Conservation (phyloP, 306 rosid genomes). For the Parietaria judaica region DNA sequence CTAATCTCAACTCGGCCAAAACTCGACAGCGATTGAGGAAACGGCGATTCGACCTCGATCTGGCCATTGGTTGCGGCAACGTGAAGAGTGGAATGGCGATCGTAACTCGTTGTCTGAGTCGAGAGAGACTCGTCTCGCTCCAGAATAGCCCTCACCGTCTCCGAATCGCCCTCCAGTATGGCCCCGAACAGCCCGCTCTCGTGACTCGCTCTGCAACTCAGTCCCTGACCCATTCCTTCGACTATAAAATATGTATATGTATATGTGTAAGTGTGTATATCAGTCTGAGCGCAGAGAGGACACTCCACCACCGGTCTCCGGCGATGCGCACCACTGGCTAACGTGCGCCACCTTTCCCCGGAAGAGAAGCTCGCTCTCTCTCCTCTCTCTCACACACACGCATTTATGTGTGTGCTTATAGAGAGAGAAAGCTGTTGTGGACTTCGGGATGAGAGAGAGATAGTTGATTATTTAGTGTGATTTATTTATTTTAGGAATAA, state of each 20-base stretch:
- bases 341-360: conserved; percentile 36
- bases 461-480: background rate
- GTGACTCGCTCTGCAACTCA: conserved; percentile 69
- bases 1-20: background rate
- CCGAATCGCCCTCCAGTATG: conserved; percentile 59
- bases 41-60: conserved; percentile 47
- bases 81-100: conserved; percentile 80
- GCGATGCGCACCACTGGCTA: conserved; percentile 21
- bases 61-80: conserved; percentile 96
- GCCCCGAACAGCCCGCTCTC: conserved; percentile 76
- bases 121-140: conserved; percentile 43
- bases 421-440: conserved; percentile 12
- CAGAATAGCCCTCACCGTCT: conserved; percentile 39
- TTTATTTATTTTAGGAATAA: no score
- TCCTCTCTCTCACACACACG: conserved; percentile 36
- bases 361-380: conserved; percentile 23
- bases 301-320: conserved; percentile 16
- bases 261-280: background rate
- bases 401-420: background rate
- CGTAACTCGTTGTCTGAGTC: conserved; percentile 61
- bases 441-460: conserved; percentile 5
- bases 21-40: background rate
- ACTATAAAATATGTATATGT: background rate
- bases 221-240: conserved; percentile 73
- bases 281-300: background rate